Evolutionary conservation across 176 grass and related monocot species (phyloP).

Genomic region (Urochloa ruziziensis): DNA sequence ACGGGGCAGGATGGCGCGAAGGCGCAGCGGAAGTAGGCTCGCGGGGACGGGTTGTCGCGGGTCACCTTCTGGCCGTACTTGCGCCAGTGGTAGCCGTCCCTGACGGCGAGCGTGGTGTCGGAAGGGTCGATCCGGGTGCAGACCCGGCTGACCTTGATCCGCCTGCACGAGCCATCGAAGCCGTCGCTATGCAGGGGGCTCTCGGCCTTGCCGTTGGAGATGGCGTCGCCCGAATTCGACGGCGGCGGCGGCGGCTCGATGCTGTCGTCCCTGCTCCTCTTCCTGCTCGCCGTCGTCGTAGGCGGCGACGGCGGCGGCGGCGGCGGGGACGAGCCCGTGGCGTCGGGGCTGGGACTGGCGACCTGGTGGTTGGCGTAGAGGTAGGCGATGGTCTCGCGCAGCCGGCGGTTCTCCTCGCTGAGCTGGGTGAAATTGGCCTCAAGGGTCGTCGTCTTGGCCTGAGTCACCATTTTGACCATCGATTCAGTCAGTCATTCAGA

Average conservation of each 20-base stretch:
- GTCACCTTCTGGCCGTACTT: conserved; percentile 99
- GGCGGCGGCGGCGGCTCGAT: conserved; percentile 5
- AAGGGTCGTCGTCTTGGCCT: conserved; percentile 21
- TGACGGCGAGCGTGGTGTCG: conserved; percentile 65
- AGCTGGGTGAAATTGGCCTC: conserved; percentile 60
- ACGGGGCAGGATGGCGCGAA: conserved; percentile 80
- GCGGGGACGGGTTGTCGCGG: conserved; percentile 81
- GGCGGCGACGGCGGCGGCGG: neutral
- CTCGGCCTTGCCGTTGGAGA: neutral
- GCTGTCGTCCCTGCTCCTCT: conserved; percentile 47
- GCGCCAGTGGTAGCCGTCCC: conserved; percentile 88
- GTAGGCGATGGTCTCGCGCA: conserved; percentile 45
- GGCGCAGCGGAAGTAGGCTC: conserved; percentile 89
- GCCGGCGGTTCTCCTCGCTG: conserved; percentile 69
- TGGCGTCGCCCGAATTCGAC: conserved; percentile 5
- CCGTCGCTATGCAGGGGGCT: conserved; percentile 37
- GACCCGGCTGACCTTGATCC: conserved; percentile 45
- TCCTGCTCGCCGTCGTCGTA: conserved; percentile 37
- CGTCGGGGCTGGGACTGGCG: neutral
- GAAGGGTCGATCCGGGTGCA: conserved; percentile 56
- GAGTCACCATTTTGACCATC: neutral
- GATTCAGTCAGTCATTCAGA: neutral
- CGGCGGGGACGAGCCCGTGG: neutral
- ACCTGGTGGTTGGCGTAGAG: conserved; percentile 21
- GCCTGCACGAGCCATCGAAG: conserved; percentile 35